Conservation (phyloP, 305 asterid genomes). For the Rubia peregrina region DNA sequence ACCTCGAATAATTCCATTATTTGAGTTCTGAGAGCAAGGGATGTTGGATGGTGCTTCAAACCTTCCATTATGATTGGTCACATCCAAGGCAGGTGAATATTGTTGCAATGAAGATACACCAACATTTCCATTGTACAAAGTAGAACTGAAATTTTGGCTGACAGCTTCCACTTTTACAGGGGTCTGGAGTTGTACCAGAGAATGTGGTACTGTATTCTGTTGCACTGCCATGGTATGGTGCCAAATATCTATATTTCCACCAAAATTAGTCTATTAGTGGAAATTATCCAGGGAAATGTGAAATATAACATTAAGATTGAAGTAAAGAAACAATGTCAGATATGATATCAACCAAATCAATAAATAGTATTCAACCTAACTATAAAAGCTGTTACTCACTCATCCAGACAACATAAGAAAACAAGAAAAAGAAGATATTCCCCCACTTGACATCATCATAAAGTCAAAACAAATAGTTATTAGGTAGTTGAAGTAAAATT, state of each 20-base stretch:
- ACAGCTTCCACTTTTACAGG: constrained; percentile 39
- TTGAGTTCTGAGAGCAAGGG: constrained; percentile 47
- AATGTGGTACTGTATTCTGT: constrained; percentile 34
- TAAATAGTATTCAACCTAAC: not conserved
- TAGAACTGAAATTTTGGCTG: constrained; percentile 29
- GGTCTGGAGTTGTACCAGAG: constrained; percentile 41
- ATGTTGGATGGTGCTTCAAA: constrained; percentile 33
- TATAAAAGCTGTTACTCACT: not conserved
- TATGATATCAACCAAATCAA: not conserved
- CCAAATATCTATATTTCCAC: constrained; percentile 1
- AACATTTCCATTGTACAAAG: constrained; percentile 40
- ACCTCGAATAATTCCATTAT: constrained; percentile 45
- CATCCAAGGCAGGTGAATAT: constrained; percentile 37
- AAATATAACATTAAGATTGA: not conserved
- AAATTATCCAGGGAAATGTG: not conserved
- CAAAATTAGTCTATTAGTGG: not conserved
- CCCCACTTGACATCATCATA: not conserved
- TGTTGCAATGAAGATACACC: constrained; percentile 45
- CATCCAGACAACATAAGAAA: not conserved
- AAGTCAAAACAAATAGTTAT: not conserved
- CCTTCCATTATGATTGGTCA: constrained; percentile 40
- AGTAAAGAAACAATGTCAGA: not conserved
- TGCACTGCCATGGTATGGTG: constrained; percentile 31
- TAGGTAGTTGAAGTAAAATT: not conserved
- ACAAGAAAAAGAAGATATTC: not conserved